Conservation (phyloP, 1,284 basidiomycete genomes). For the Boletus mariae region DNA sequence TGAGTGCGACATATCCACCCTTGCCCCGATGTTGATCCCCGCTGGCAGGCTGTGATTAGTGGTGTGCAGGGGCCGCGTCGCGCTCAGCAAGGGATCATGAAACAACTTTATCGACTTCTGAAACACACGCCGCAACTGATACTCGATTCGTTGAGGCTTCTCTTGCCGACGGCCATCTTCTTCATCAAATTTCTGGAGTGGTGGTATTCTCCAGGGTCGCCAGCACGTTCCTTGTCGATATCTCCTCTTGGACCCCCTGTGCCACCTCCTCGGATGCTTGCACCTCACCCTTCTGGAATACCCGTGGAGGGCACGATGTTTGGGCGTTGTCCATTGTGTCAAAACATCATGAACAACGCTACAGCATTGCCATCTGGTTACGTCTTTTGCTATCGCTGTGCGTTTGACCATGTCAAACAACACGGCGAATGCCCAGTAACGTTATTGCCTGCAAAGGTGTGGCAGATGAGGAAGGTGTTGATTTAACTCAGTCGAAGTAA, state of each 20-base stretch:
- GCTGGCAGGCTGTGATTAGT: constrained; percentile 42
- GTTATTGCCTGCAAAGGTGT: constrained; percentile 65
- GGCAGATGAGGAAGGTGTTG: constrained; percentile 86
- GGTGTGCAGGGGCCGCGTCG: constrained; percentile 34
- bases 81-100: constrained; percentile 36
- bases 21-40: constrained; percentile 4
- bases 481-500: constrained; percentile 41
- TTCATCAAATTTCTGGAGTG: constrained; percentile 97
- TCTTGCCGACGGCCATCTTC: constrained; percentile 91
- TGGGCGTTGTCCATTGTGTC: constrained; percentile 84
- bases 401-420: constrained; percentile 80
- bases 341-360: constrained; percentile 75
- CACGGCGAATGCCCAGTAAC: constrained; percentile 86
- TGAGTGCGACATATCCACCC: constrained; percentile 34
- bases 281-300: constrained; percentile 66
- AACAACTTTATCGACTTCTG: constrained; percentile 44
- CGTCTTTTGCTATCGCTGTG: constrained; percentile 95
- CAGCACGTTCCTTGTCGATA: constrained; percentile 62
- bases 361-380: constrained; percentile 91
- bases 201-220: constrained; percentile 97
- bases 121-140: constrained; percentile 56
- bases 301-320: constrained; percentile 60
- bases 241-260: constrained; percentile 65
- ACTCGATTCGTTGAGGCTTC: constrained; percentile 75
- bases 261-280: constrained; percentile 71